Conservation (phyloP, 164 flowering plant species). For the Macadamia integrifolia region DNA sequence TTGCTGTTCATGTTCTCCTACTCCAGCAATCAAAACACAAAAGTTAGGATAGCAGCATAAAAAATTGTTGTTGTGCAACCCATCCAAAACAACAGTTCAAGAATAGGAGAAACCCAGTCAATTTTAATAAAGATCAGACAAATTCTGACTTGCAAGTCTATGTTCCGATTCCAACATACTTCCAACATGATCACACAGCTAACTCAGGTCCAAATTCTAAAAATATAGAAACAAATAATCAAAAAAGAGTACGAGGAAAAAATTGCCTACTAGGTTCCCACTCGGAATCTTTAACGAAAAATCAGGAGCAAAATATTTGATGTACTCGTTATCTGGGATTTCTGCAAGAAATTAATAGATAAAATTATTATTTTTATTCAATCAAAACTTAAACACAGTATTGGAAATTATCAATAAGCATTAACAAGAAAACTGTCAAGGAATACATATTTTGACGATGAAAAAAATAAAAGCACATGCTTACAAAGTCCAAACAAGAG, state of each 20-base stretch:
- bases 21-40: constrained; percentile 16
- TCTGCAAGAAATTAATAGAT: constrained; percentile 51
- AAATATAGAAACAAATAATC: no score
- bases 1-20: constrained; percentile 96
- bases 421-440: background rate
- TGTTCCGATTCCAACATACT: background rate
- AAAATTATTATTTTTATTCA: background rate
- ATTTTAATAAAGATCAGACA: background rate
- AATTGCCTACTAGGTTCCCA: constrained; percentile 61
- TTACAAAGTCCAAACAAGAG: background rate
- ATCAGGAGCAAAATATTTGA: constrained; percentile 84
- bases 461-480: background rate
- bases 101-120: background rate
- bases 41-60: background rate
- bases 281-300: constrained; percentile 67
- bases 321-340: constrained; percentile 91
- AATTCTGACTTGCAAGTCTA: background rate
- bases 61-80: background rate
- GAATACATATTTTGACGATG: background rate
- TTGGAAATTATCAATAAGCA: no score
- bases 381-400: background rate
- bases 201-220: background rate
- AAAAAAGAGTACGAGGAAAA: constrained; percentile 3
- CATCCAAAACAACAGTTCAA: background rate
- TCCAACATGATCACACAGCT: no score